phyloP scores from a whole-genome alignment of 2,329 filamentous ascomycete species.

The Byssoonygena ceratinophila region DNA sequence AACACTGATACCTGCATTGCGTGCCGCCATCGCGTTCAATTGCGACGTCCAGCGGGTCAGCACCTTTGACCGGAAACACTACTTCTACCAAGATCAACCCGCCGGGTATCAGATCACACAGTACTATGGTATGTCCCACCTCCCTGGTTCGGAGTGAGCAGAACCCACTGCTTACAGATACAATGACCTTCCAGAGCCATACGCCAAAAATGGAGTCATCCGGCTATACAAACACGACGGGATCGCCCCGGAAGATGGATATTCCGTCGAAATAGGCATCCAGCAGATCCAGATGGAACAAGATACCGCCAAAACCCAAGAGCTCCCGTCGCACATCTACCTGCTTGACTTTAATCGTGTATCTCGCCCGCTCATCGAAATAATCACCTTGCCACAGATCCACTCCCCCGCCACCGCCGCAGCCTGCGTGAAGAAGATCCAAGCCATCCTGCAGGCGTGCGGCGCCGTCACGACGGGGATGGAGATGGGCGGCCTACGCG shows the following conservation, averaged over 20 bases:
- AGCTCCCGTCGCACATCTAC: constrained; percentile 60
- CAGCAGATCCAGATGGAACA: constrained; percentile 96
- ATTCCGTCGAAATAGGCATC: constrained; percentile 64
- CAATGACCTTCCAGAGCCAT: constrained; percentile 39
- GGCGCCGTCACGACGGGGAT: constrained; percentile 84
- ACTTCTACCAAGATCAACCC: constrained; percentile 98
- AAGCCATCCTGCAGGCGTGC: constrained; percentile 65
- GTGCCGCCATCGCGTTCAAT: constrained; percentile 73
- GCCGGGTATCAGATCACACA: constrained; percentile 96
- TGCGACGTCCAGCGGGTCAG: constrained; percentile 69
- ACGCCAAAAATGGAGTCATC: constrained; percentile 60
- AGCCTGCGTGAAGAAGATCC: constrained; percentile 78
- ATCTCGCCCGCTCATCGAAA: constrained; percentile 82
- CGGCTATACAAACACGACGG: constrained; percentile 64
- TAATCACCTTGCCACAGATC: constrained; percentile 84
- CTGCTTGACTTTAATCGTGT: constrained; percentile 92
- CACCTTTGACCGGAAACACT: constrained; percentile 91
- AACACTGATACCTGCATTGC: constrained; percentile 76
- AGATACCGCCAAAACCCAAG: constrained; percentile 88
- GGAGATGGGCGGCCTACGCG: constrained; percentile 81
- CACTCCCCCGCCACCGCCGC: constrained; percentile 80
- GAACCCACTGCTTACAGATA: background rate
- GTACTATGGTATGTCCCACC: constrained; percentile 54
- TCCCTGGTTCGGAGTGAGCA: background rate
- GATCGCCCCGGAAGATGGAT: constrained; percentile 62